phyloP scores from a whole-genome alignment of 495 filamentous ascomycete species.

The Halenospora varia region DNA sequence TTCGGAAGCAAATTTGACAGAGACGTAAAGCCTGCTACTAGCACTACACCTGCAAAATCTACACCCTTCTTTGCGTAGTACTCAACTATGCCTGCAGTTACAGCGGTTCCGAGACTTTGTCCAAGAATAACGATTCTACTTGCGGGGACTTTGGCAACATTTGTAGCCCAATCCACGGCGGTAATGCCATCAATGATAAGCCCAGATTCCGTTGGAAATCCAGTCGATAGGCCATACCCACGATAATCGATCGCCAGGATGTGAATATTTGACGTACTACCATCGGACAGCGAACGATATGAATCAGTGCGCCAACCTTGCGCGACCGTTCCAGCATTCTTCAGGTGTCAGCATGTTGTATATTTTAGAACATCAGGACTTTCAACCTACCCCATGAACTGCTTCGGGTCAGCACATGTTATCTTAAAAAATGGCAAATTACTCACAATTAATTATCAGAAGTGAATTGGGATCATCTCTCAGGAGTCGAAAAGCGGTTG shows the following conservation, averaged over 20 bases:
- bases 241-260: slow-evolving; percentile 80
- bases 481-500: slow-evolving; percentile 54
- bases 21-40: slow-evolving; percentile 75
- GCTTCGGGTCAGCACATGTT: slow-evolving; percentile 23
- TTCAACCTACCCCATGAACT: slow-evolving; percentile 36
- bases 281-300: slow-evolving; percentile 59
- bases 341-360: slow-evolving; percentile 28
- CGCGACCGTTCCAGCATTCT: slow-evolving; percentile 61
- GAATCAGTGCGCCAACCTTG: slow-evolving; percentile 57
- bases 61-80: slow-evolving; percentile 46
- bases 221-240: slow-evolving; percentile 79
- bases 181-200: slow-evolving; percentile 76
- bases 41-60: slow-evolving; percentile 66
- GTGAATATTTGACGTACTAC: slow-evolving; percentile 51
- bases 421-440: neutral
- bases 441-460: slow-evolving; percentile 54
- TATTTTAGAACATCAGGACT: neutral
- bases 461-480: slow-evolving; percentile 56
- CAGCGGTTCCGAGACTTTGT: slow-evolving; percentile 86
- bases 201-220: slow-evolving; percentile 75
- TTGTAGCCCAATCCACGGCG: slow-evolving; percentile 65
- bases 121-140: slow-evolving; percentile 77
- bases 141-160: slow-evolving; percentile 59
- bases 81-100: slow-evolving; percentile 67
- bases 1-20: slow-evolving; percentile 63